Conservation (phyloP, 441 rosid species). For the Gossypium lobatum region DNA sequence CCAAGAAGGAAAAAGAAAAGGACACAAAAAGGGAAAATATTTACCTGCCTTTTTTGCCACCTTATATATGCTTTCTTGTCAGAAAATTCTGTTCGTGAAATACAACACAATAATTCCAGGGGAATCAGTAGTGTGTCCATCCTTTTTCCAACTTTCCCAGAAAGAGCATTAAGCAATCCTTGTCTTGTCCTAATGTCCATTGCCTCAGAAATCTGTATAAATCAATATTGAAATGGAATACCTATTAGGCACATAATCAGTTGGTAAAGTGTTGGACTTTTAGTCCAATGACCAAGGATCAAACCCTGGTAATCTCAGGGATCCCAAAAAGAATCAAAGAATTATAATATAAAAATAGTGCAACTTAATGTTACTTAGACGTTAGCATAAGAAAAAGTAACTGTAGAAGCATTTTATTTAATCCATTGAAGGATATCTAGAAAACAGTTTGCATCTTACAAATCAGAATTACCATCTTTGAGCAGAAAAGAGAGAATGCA, state of each 20-base stretch:
- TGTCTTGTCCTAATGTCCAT: constrained; percentile 96
- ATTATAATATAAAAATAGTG: background rate
- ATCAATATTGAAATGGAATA: constrained; percentile 14
- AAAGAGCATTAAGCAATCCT: constrained; percentile 85
- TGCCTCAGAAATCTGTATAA: constrained; percentile 78
- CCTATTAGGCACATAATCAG: background rate
- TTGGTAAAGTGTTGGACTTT: background rate
- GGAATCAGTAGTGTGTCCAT: constrained; percentile 88
- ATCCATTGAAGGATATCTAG: background rate
- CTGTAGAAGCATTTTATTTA: background rate
- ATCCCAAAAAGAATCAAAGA: background rate
- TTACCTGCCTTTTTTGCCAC: constrained; percentile 99
- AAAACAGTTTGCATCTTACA: background rate
- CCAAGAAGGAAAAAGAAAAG: constrained; percentile 11
- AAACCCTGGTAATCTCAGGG: background rate
- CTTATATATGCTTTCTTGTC: constrained; percentile 92
- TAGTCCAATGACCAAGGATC: background rate
- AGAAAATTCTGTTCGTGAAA: constrained; percentile 92
- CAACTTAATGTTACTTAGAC: background rate
- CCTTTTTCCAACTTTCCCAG: constrained; percentile 91
- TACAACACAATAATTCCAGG: constrained; percentile 79
- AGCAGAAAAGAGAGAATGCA: background rate
- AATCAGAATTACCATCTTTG: background rate
- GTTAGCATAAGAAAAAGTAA: background rate
- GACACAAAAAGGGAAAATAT: constrained; percentile 23